Evolutionary conservation across 257 asterid genomes (phyloP).

Genomic region (Solanum okadae): DNA sequence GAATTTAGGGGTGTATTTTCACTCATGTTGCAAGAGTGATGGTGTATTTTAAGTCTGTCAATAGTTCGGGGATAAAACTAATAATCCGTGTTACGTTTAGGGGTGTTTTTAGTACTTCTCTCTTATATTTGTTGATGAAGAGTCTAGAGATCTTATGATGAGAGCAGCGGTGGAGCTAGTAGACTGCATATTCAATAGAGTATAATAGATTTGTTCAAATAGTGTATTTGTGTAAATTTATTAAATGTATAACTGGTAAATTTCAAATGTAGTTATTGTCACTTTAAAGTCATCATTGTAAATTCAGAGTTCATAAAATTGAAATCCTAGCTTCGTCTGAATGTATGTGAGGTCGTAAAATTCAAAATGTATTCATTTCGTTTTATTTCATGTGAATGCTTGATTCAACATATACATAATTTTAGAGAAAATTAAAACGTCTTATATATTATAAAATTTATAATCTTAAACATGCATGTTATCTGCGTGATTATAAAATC

Average conservation of each 20-base stretch:
- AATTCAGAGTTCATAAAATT: neutral
- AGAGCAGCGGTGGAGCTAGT: neutral
- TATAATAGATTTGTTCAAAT: no score
- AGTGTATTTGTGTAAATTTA: no score
- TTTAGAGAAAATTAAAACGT: neutral
- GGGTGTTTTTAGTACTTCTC: no score
- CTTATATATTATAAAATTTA: neutral
- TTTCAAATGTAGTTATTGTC: neutral
- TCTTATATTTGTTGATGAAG: neutral
- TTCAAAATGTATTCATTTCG: neutral
- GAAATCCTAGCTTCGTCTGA: neutral
- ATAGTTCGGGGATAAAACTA: no score
- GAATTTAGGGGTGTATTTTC: neutral
- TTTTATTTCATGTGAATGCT: neutral
- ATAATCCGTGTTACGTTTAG: accelerated
- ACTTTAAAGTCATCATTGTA: neutral
- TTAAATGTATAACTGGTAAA: neutral
- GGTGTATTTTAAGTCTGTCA: neutral
- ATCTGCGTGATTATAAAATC: neutral
- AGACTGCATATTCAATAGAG: neutral
- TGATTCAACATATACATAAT: neutral
- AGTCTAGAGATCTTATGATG: neutral
- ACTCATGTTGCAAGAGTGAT: neutral
- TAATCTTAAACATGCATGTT: neutral
- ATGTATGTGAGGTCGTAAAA: neutral